phyloP scores from a whole-genome alignment of 2,329 filamentous ascomycete genomes.

The Colletotrichum sp. region DNA sequence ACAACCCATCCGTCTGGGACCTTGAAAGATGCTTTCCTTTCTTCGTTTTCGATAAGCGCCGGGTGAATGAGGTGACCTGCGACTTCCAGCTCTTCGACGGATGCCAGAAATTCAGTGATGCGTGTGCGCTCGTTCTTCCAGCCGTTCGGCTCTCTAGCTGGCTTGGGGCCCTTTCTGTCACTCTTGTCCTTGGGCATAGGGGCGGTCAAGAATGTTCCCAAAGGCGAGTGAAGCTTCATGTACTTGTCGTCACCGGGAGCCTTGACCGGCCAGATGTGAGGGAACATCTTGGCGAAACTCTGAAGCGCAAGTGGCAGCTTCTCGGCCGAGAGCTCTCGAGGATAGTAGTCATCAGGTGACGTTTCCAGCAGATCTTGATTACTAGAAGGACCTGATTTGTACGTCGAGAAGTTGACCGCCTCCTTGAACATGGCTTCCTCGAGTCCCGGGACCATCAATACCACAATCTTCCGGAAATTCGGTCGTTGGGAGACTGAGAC shows the following conservation, averaged over 20 bases:
- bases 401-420: conserved; percentile 52
- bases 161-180: conserved; percentile 62
- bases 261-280: conserved; percentile 87
- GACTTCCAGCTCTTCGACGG: conserved; percentile 75
- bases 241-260: conserved; percentile 86
- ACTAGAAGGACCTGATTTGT: conserved; percentile 33
- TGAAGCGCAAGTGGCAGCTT: conserved; percentile 59
- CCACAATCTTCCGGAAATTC: conserved; percentile 79
- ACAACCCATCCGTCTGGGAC: conserved; percentile 81
- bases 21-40: conserved; percentile 57
- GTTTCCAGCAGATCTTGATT: conserved; percentile 35
- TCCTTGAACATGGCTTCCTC: conserved; percentile 89
- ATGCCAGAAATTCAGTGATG: conserved; percentile 81
- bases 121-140: conserved; percentile 79
- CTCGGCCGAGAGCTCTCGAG: conserved; percentile 55
- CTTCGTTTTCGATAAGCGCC: conserved; percentile 67
- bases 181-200: conserved; percentile 70
- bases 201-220: conserved; percentile 82
- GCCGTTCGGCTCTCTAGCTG: conserved; percentile 65
- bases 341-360: conserved; percentile 66
- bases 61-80: conserved; percentile 89
- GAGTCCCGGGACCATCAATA: conserved; percentile 89
- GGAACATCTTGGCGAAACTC: conserved; percentile 81
- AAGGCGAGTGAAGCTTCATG: conserved; percentile 82
- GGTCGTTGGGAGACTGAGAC: conserved; percentile 66